Evolutionary conservation across 306 rosid genomes (phyloP).

Genomic region (Vachellia pachyceras): DNA sequence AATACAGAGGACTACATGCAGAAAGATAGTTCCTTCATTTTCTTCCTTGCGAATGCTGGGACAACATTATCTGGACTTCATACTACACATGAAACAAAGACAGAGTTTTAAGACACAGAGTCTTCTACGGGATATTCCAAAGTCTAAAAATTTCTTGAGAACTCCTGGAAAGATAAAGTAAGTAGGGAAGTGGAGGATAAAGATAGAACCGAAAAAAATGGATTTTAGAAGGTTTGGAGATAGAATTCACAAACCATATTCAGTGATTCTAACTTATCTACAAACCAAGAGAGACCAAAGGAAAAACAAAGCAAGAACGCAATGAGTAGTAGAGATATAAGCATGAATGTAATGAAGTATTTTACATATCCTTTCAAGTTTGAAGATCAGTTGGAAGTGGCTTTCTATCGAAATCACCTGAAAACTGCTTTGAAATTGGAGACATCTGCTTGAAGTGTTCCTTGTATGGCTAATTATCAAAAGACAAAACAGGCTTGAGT

Average conservation of each 20-base stretch:
- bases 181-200: neutral
- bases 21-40: slow-evolving; percentile 32
- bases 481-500: slow-evolving; percentile 49
- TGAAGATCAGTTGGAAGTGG: slow-evolving; percentile 46
- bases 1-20: slow-evolving; percentile 41
- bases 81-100: slow-evolving; percentile 25
- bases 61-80: slow-evolving; percentile 16
- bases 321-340: slow-evolving; percentile 30
- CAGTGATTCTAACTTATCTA: slow-evolving; percentile 11
- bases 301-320: slow-evolving; percentile 32
- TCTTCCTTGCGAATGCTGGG: slow-evolving; percentile 28
- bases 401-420: slow-evolving; percentile 43
- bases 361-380: slow-evolving; percentile 42
- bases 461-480: slow-evolving; percentile 49
- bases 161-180: neutral
- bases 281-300: slow-evolving; percentile 36
- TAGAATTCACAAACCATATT: slow-evolving; percentile 9
- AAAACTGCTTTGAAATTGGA: slow-evolving; percentile 53
- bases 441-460: slow-evolving; percentile 48
- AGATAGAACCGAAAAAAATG: neutral
- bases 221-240: neutral
- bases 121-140: slow-evolving; percentile 22
- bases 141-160: neutral
- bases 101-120: slow-evolving; percentile 19
- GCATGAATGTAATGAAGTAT: slow-evolving; percentile 18